Evolutionary conservation across 2,329 filamentous ascomycete species (phyloP).

Genomic region (Monilinia vaccinii-corymbosi): DNA sequence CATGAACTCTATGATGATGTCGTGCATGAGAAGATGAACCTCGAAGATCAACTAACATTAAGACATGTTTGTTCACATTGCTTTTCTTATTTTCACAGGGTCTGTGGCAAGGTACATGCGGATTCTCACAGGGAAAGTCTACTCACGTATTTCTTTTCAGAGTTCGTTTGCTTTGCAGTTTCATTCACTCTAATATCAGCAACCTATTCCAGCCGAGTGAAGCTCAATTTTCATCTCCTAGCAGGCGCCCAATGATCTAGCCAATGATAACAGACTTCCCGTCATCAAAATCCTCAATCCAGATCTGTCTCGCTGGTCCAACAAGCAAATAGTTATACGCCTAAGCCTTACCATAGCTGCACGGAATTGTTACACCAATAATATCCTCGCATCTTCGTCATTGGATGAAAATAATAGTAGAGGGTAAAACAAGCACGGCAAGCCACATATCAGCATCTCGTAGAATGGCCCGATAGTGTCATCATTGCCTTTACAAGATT

Average conservation of each 20-base stretch:
- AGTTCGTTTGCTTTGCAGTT: not conserved
- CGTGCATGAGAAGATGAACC: slow-evolving; percentile 10
- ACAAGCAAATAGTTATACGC: not conserved
- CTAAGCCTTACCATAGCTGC: not conserved
- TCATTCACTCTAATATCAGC: too few relatives aligned
- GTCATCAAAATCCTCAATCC: too few relatives aligned
- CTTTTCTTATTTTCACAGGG: not conserved
- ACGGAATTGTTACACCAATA: not conserved
- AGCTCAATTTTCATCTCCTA: not conserved
- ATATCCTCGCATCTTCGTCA: too few relatives aligned
- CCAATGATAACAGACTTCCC: not conserved
- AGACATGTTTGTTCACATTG: not conserved
- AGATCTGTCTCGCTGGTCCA: not conserved
- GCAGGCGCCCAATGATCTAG: not conserved
- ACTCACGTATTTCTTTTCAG: not conserved
- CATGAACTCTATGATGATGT: slow-evolving; percentile 15
- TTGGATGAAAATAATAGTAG: not conserved
- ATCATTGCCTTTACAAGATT: not conserved
- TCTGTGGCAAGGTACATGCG: not conserved
- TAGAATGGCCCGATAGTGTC: not conserved
- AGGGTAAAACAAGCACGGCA: not conserved
- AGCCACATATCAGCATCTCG: not conserved
- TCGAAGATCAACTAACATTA: slow-evolving; percentile 12
- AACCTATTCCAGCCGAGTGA: too few relatives aligned
- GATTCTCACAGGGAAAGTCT: not conserved